Conservation (phyloP, 805 yeast species). For the Kodamaea hsintzibuensis region DNA sequence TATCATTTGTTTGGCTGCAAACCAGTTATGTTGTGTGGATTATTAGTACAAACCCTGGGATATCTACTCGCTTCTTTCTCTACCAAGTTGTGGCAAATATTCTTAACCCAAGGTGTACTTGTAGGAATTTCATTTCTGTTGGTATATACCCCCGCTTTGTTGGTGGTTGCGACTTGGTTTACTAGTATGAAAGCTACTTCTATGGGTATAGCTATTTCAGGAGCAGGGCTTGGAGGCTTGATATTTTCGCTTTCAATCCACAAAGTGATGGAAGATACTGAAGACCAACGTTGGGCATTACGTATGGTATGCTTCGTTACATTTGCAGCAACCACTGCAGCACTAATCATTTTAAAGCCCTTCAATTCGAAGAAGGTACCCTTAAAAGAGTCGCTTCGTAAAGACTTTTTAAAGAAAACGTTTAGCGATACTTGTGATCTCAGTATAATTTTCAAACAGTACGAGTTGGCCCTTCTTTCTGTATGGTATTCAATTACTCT, state of each 20-base stretch:
- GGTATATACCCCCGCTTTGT: too few species aligned
- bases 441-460: constrained; percentile 21
- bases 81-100: too few species aligned
- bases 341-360: constrained; percentile 46
- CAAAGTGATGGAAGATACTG: constrained; percentile 39
- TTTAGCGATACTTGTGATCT: constrained; percentile 25
- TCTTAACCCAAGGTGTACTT: too few species aligned
- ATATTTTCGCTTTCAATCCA: constrained; percentile 51
- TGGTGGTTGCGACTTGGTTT: too few species aligned
- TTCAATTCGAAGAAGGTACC: constrained; percentile 36
- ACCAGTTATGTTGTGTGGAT: too few species aligned
- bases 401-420: constrained; percentile 19
- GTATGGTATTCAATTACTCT: constrained; percentile 39
- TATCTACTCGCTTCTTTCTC: too few species aligned
- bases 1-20: too few species aligned
- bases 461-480: constrained; percentile 24
- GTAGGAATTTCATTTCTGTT: too few species aligned
- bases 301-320: constrained; percentile 39
- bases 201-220: constrained; percentile 51
- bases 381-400: constrained; percentile 23
- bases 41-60: too few species aligned
- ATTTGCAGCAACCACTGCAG: constrained; percentile 33
- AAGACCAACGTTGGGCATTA: constrained; percentile 45
- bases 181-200: too few species aligned
- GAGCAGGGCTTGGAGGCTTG: constrained; percentile 56